phyloP scores from a whole-genome alignment of 2,329 filamentous ascomycete species.

The Lasiodiplodia theobromae region DNA sequence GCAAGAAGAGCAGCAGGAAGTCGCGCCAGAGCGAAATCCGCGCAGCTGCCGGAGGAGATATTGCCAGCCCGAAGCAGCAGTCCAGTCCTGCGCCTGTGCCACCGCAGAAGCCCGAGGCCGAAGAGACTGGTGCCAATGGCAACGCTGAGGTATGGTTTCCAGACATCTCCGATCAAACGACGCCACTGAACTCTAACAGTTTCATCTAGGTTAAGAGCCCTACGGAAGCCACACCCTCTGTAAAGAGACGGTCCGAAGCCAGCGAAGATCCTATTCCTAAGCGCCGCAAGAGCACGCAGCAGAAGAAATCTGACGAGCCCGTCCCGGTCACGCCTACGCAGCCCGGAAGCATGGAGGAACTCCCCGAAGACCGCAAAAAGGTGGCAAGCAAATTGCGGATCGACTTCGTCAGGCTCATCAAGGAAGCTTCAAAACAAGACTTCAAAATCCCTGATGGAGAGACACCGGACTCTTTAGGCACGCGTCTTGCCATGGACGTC shows the following conservation, averaged over 20 bases:
- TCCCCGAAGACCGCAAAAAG: conserved; percentile 72
- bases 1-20: conserved; percentile 68
- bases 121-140: conserved; percentile 30
- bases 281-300: conserved; percentile 46
- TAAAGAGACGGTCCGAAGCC: conserved; percentile 46
- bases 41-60: conserved; percentile 53
- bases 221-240: conserved; percentile 29
- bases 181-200: background rate
- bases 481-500: conserved; percentile 77
- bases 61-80: conserved; percentile 34
- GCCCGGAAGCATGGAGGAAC: conserved; percentile 36
- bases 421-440: conserved; percentile 68
- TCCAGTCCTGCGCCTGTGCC: conserved; percentile 31
- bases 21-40: conserved; percentile 68
- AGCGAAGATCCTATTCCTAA: conserved; percentile 41
- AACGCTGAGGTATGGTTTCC: conserved; percentile 16
- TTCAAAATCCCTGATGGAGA: conserved; percentile 65
- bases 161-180: background rate
- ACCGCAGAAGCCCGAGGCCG: conserved; percentile 34
- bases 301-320: conserved; percentile 36
- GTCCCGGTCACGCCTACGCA: conserved; percentile 32
- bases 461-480: conserved; percentile 69
- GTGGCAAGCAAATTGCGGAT: conserved; percentile 75
- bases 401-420: conserved; percentile 70
- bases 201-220: conserved; percentile 23